phyloP scores from a whole-genome alignment of 2,329 filamentous ascomycete genomes.

The Penicillium sp. region DNA sequence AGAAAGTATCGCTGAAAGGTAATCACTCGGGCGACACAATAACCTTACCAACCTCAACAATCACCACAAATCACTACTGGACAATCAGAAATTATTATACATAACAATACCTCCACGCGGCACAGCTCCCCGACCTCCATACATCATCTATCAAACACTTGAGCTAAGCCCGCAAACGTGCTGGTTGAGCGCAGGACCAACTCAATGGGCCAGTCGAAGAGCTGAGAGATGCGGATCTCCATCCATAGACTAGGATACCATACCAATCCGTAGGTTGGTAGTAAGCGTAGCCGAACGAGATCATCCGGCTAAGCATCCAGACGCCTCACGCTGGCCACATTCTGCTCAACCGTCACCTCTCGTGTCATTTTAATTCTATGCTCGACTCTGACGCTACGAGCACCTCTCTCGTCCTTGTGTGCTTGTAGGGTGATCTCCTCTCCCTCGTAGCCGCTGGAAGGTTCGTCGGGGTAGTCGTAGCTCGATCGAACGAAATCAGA shows the following conservation, averaged over 20 bases:
- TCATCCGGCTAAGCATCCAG: neutral
- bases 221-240: neutral
- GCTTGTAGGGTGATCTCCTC: neutral
- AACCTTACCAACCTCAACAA: no score
- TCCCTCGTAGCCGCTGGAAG: neutral
- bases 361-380: neutral
- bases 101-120: neutral
- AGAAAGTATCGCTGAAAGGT: no score
- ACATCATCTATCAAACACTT: neutral
- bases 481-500: conserved; percentile 18
- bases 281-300: neutral
- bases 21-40: no score
- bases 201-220: neutral
- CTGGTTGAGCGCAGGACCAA: no score
- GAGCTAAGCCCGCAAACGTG: neutral
- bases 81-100: neutral
- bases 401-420: neutral
- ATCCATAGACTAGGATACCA: neutral
- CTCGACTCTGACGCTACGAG: neutral
- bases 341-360: neutral
- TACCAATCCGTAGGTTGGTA: neutral
- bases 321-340: conserved; percentile 1
- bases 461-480: neutral
- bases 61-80: neutral
- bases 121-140: neutral